phyloP scores from a whole-genome alignment of 2,329 filamentous ascomycete species.

The Pseudogymnoascus sp. region DNA sequence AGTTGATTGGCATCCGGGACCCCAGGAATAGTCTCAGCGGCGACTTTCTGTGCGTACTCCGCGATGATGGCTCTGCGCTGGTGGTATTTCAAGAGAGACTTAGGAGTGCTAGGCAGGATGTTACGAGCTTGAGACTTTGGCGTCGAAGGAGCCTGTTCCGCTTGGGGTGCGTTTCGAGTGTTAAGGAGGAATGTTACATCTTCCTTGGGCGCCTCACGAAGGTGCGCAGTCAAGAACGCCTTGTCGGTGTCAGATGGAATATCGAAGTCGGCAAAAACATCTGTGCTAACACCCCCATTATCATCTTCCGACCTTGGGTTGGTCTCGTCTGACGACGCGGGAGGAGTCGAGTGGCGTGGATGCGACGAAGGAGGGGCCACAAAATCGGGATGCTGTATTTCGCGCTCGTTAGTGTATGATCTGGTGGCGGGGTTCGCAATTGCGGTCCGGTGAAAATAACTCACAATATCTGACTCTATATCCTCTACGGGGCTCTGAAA shows the following conservation, averaged over 20 bases:
- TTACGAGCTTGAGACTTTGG: not conserved
- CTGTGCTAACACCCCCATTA: not conserved
- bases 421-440: not conserved
- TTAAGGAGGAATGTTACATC: constrained; percentile 1
- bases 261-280: constrained; percentile 1
- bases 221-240: not conserved
- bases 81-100: constrained; percentile 1
- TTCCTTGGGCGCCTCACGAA: not conserved
- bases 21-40: not conserved
- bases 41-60: not conserved
- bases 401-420: not conserved
- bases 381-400: not conserved
- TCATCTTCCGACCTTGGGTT: not conserved
- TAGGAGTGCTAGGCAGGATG: not conserved
- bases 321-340: not conserved
- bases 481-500: not conserved
- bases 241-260: not conserved
- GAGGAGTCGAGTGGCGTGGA: not conserved
- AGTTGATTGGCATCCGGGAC: not conserved
- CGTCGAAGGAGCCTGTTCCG: not conserved
- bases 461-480: not conserved
- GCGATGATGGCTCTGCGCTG: not conserved
- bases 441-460: not conserved
- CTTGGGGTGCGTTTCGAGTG: not conserved
- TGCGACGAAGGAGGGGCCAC: constrained; percentile 4